A percentile compares a stretch with the other conserved stretches of the same genome.
Evolutionary conservation across 106 monocot genomes (phyloP).

Genomic region (Hemerocallis citrina): DNA sequence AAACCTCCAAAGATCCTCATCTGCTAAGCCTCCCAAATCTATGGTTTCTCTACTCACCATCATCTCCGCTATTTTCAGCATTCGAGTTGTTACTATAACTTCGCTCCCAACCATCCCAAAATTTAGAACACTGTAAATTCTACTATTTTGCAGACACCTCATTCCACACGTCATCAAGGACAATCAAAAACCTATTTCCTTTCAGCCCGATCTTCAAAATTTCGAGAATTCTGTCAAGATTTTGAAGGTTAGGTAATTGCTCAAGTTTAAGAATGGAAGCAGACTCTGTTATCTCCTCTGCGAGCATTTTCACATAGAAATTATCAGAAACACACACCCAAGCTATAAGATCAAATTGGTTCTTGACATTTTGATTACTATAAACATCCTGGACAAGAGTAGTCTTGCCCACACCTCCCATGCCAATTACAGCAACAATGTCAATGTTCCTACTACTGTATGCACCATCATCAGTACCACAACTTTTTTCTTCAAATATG

Average conservation of each 20-base stretch:
- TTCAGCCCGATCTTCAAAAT: neutral
- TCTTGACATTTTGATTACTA: neutral
- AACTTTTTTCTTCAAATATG: no score
- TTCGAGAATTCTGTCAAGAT: neutral
- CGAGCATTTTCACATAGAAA: slow-evolving; percentile 2
- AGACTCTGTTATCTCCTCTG: slow-evolving; percentile 5
- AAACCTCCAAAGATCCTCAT: slow-evolving; percentile 13
- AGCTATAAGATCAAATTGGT: neutral
- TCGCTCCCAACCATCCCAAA: slow-evolving; percentile 11
- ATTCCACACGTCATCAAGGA: slow-evolving; percentile 19
- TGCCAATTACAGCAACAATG: slow-evolving; percentile 5
- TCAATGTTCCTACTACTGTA: neutral
- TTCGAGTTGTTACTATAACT: slow-evolving; percentile 24
- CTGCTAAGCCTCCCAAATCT: neutral
- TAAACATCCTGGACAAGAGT: no score
- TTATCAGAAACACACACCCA: slow-evolving; percentile 12
- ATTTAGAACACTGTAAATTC: neutral
- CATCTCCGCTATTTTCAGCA: neutral
- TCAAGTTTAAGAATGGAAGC: neutral
- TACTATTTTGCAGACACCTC: neutral
- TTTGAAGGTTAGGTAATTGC: neutral
- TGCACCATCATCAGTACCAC: no score
- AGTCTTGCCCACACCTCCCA: no score
- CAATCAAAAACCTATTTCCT: no score
- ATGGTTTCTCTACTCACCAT: neutral